These are phyloP conservation scores for Shiraia bambusicola DNA, from an alignment of 2,329 filamentous ascomycete genomes.

Conservation along the genomic window DNA sequence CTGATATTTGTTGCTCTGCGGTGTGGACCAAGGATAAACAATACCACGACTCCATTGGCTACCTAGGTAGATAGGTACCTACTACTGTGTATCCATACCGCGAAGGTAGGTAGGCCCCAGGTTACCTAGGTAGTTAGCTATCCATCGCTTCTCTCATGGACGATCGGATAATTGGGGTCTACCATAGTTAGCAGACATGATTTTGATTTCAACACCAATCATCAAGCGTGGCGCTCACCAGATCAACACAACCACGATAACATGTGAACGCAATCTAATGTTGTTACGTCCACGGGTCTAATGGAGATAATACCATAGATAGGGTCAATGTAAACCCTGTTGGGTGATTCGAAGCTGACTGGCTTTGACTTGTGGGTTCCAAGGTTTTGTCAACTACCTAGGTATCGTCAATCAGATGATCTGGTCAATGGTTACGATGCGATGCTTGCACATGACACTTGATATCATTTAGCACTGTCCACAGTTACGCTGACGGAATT, in stretches of 20 bases:
- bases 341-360: conserved; percentile 2
- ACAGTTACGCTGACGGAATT: conserved; percentile 12
- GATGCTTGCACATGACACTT: background rate
- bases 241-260: conserved; percentile 12
- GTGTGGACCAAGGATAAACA: conserved; percentile 6
- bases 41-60: background rate
- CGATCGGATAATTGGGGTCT: no score
- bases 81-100: conserved; percentile 1
- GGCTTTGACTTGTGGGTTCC: no score
- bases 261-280: conserved; percentile 9
- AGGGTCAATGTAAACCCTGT: background rate
- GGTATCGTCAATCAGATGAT: conserved; percentile 7
- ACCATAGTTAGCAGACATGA: conserved; percentile 12
- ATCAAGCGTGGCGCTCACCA: conserved; percentile 16
- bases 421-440: conserved; percentile 2
- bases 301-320: conserved; percentile 18
- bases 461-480: conserved; percentile 7
- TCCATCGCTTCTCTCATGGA: conserved; percentile 15
- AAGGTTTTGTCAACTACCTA: conserved; percentile 16
- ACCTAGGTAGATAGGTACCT: no score
- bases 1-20: conserved; percentile 9
- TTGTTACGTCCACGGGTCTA: conserved; percentile 14
- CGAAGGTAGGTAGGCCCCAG: conserved; percentile 10
- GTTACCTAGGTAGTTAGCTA: no score
- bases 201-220: conserved; percentile 15